phyloP scores from a whole-genome alignment of 805 yeast genomes.

The Kregervanrija delftensis region DNA sequence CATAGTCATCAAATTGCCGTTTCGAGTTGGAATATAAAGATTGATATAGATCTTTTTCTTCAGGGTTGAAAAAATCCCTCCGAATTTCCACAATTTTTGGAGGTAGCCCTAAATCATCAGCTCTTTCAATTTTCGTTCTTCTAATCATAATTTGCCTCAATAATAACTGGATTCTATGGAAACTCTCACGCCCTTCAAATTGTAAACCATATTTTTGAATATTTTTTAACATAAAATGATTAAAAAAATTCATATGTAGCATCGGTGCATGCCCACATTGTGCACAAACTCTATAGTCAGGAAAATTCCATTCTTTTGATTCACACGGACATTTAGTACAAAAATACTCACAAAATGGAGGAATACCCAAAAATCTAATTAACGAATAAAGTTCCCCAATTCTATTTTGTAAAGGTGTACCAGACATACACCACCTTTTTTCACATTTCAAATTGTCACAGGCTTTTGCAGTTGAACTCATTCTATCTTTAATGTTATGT shows the following conservation, averaged over 20 bases:
- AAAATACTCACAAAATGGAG: slow-evolving; percentile 83
- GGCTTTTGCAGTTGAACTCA: slow-evolving; percentile 88
- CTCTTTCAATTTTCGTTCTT: slow-evolving; percentile 91
- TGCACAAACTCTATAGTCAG: slow-evolving; percentile 79
- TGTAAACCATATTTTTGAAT: slow-evolving; percentile 80
- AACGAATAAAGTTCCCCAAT: slow-evolving; percentile 95
- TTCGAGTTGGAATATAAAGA: slow-evolving; percentile 81
- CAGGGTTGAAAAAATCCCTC: slow-evolving; percentile 83
- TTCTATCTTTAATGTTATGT: slow-evolving; percentile 93
- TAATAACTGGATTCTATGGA: slow-evolving; percentile 66
- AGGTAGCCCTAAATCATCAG: slow-evolving; percentile 96
- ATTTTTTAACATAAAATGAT: slow-evolving; percentile 91
- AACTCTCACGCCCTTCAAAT: slow-evolving; percentile 75
- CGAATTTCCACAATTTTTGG: slow-evolving; percentile 91
- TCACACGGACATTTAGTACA: slow-evolving; percentile 91
- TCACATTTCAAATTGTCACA: slow-evolving; percentile 67
- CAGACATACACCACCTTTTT: slow-evolving; percentile 87
- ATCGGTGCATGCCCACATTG: slow-evolving; percentile 86
- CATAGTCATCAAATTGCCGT: slow-evolving; percentile 85
- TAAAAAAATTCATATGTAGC: slow-evolving; percentile 93
- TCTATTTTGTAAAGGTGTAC: slow-evolving; percentile 94
- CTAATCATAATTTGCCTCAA: slow-evolving; percentile 82
- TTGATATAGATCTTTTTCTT: slow-evolving; percentile 87
- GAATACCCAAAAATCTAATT: slow-evolving; percentile 73
- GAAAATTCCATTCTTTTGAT: slow-evolving; percentile 77